Conservation (phyloP, 352 stramenopile species). For the Phytophthora ohioensis region DNA sequence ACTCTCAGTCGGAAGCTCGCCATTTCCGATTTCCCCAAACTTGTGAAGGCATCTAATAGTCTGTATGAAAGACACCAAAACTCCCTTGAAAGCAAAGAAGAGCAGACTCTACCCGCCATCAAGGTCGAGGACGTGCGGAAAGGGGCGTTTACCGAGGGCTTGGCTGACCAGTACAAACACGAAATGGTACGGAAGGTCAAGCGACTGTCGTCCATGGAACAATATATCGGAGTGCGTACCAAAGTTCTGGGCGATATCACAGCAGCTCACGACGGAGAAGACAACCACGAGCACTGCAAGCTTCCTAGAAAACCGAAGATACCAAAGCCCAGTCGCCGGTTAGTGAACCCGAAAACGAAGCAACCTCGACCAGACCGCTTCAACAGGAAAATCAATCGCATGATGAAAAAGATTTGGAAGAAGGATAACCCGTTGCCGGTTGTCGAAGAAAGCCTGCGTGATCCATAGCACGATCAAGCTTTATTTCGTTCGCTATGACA, state of each 20-base stretch:
- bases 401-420: slow-evolving; percentile 75
- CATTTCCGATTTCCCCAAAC: slow-evolving; percentile 43
- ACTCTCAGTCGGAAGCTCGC: slow-evolving; percentile 36
- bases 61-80: slow-evolving; percentile 48
- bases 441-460: slow-evolving; percentile 81
- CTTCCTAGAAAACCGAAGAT: slow-evolving; percentile 76
- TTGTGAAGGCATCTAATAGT: slow-evolving; percentile 47
- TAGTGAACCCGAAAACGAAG: slow-evolving; percentile 53
- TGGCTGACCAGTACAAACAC: slow-evolving; percentile 63
- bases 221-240: slow-evolving; percentile 63
- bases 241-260: slow-evolving; percentile 64
- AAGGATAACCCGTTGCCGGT: slow-evolving; percentile 74
- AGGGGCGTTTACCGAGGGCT: slow-evolving; percentile 55
- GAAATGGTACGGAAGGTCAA: slow-evolving; percentile 70
- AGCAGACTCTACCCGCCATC: slow-evolving; percentile 28
- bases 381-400: slow-evolving; percentile 84
- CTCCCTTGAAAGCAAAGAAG: slow-evolving; percentile 24
- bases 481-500: slow-evolving; percentile 30
- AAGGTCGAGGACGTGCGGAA: slow-evolving; percentile 68
- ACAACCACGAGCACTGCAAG: slow-evolving; percentile 31
- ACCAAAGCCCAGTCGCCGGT: slow-evolving; percentile 56
- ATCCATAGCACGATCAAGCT: slow-evolving; percentile 43
- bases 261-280: slow-evolving; percentile 22
- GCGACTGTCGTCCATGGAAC: slow-evolving; percentile 50
- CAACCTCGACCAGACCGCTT: slow-evolving; percentile 71